Conservation (phyloP, 306 rosid genomes). For the Dicorynia guianensis region DNA sequence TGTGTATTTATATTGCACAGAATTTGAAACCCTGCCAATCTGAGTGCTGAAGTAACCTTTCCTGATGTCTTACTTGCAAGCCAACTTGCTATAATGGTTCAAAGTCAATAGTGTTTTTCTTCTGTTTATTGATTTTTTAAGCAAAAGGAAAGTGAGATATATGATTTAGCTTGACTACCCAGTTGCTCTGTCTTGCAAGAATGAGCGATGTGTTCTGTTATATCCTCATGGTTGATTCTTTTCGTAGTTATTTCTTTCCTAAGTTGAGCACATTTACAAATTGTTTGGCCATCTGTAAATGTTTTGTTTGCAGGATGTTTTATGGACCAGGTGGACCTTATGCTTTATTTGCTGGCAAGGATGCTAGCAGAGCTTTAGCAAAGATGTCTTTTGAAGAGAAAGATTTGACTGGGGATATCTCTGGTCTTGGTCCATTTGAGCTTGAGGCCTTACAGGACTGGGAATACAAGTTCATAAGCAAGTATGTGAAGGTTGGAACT, state of each 20-base stretch:
- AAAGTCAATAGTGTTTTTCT: background rate
- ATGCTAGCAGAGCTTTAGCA: conserved; percentile 97
- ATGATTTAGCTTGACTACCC: conserved; percentile 52
- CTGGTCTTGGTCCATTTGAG: conserved; percentile 87
- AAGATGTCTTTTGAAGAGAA: conserved; percentile 95
- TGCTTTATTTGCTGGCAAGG: conserved; percentile 95
- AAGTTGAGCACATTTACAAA: background rate
- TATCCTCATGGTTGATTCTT: background rate
- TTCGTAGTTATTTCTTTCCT: background rate
- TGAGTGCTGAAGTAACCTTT: background rate
- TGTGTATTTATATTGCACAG: background rate
- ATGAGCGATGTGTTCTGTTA: no score
- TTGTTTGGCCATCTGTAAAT: conserved; percentile 26
- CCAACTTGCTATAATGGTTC: background rate
- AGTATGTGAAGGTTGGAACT: conserved; percentile 91
- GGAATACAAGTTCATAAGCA: conserved; percentile 91
- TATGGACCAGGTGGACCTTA: conserved; percentile 99
- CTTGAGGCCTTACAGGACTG: conserved; percentile 89
- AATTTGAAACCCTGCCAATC: background rate
- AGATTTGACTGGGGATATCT: conserved; percentile 85
- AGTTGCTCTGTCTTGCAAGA: conserved; percentile 56
- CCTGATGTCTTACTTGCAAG: background rate
- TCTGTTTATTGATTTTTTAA: background rate
- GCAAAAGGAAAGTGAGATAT: background rate
- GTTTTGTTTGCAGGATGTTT: conserved; percentile 69